Evolutionary conservation across 1,284 basidiomycete species (phyloP), one percentile per base, ranked within the genome.

Genomic region (Bjerkandera adusta): DNA sequence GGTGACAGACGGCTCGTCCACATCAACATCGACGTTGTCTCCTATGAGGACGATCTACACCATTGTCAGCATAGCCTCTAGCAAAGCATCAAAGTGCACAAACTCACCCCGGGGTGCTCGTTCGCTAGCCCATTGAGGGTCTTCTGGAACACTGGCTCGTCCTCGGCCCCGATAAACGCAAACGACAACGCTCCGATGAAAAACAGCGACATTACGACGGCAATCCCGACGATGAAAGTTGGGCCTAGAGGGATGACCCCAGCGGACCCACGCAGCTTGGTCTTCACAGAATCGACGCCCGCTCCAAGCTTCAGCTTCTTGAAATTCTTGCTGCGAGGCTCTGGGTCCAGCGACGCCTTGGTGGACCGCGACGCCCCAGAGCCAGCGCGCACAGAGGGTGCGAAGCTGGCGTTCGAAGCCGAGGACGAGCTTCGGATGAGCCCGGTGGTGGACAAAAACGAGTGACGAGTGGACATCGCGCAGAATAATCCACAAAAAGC

Each of bases 1-100:
- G 4, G 72, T 74, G 36, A 81, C 57, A 0, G 76, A 68, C 0
- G 79, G 79, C 55, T 82, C 79, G 47, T 79, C 77, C 8, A 80
- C 62, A 53, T 81, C 78, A 8, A 80, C 69, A 50, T 80, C 77
- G 8, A 81, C 75, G 43, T 70, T 73, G 52, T 80, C 77, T 5
- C 78, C 78, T 1, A 79, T 57, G 22, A 81, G 65, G 3, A 80
- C 70, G 27, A 81, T 64, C 78, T 80, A 50, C 13, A 26, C 18
- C 6, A 42, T 47, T 25, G 29, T 38, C 24, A 26, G 33, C 10
- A 15, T 21, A 15, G 16, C 26, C 1, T 36, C 43, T 4, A 36
- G n/a, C n/a, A n/a, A 11, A n/a, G n/a, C 27, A 45, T 20, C 18
- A 12, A 10, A 20, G 18, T 26, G 20, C 12, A 22, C 32, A n/a